phyloP scores from a whole-genome alignment of 1,284 basidiomycete genomes.

The Xerocomus nothofagi region DNA sequence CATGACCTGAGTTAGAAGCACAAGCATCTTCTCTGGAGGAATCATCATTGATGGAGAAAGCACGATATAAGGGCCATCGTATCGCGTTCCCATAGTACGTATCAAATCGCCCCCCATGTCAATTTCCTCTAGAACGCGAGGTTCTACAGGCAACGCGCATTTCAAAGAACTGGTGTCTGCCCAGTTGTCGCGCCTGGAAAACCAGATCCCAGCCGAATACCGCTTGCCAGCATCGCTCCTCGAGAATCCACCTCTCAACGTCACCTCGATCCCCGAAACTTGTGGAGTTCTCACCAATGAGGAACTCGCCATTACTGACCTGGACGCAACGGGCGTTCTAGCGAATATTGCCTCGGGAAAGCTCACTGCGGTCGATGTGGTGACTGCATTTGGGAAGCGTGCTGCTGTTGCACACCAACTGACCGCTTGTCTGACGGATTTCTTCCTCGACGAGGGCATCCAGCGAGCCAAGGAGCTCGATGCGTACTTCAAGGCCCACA shows the following conservation, averaged over 20 bases:
- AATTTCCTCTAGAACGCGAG: constrained; percentile 22
- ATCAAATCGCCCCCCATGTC: constrained; percentile 14
- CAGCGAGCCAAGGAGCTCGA: constrained; percentile 44
- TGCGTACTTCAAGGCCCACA: constrained; percentile 35
- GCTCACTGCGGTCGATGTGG: constrained; percentile 28
- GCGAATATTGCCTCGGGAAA: constrained; percentile 19
- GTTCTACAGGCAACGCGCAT: constrained; percentile 24
- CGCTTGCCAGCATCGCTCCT: constrained; percentile 18
- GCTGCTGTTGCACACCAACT: constrained; percentile 33
- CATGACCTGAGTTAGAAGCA: constrained; percentile 5
- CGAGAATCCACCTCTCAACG: constrained; percentile 27
- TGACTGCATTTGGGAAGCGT: constrained; percentile 33
- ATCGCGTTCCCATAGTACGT: neutral
- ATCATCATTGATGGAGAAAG: neutral
- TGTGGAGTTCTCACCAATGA: constrained; percentile 40
- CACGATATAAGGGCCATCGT: constrained; percentile 1
- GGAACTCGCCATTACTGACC: constrained; percentile 47
- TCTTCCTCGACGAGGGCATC: constrained; percentile 36
- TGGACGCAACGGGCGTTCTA: constrained; percentile 30
- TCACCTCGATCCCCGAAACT: constrained; percentile 33
- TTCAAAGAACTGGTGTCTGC: constrained; percentile 23
- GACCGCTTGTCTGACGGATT: constrained; percentile 31
- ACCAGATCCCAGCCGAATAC: constrained; percentile 24
- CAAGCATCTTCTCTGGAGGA: neutral
- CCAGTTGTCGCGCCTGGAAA: constrained; percentile 21